These are phyloP conservation scores for Chaetomidium leptoderma DNA, from an alignment of 495 filamentous ascomycete species.

Conservation along the genomic window DNA sequence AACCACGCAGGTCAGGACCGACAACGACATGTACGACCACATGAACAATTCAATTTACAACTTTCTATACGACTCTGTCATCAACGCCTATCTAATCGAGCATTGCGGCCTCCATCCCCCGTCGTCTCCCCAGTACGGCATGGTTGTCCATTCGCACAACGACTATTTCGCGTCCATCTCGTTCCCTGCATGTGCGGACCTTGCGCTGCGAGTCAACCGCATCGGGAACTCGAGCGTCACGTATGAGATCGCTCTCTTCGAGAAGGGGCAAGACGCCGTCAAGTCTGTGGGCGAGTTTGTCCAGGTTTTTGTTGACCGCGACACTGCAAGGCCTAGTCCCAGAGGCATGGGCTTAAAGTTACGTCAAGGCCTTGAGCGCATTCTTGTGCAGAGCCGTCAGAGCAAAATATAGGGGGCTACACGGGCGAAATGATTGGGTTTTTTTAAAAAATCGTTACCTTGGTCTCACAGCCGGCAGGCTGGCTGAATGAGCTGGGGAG, in stretches of 20 bases:
- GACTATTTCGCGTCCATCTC: slow-evolving; percentile 81
- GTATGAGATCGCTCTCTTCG: slow-evolving; percentile 88
- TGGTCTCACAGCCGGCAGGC: too few species aligned
- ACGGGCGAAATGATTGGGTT: too few species aligned
- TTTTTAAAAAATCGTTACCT: too few species aligned
- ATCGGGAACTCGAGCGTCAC: slow-evolving; percentile 84
- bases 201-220: slow-evolving; percentile 76
- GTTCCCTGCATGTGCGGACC: slow-evolving; percentile 76
- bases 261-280: slow-evolving; percentile 65
- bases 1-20: slow-evolving; percentile 34
- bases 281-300: slow-evolving; percentile 82
- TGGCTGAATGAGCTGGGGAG: too few species aligned
- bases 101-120: slow-evolving; percentile 72
- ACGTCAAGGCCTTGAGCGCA: slow-evolving; percentile 50
- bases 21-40: slow-evolving; percentile 95
- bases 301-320: slow-evolving; percentile 82
- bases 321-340: slow-evolving; percentile 58
- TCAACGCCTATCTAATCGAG: slow-evolving; percentile 84
- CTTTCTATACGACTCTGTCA: slow-evolving; percentile 78
- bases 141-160: slow-evolving; percentile 78
- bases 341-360: slow-evolving; percentile 56
- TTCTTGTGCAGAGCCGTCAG: slow-evolving; percentile 13
- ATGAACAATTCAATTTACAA: slow-evolving; percentile 82
- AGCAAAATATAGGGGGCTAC: slow-evolving; percentile 28
- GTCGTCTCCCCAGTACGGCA: slow-evolving; percentile 62